Conservation (phyloP, 2,329 filamentous ascomycete genomes). For the Hortaea sp. region DNA sequence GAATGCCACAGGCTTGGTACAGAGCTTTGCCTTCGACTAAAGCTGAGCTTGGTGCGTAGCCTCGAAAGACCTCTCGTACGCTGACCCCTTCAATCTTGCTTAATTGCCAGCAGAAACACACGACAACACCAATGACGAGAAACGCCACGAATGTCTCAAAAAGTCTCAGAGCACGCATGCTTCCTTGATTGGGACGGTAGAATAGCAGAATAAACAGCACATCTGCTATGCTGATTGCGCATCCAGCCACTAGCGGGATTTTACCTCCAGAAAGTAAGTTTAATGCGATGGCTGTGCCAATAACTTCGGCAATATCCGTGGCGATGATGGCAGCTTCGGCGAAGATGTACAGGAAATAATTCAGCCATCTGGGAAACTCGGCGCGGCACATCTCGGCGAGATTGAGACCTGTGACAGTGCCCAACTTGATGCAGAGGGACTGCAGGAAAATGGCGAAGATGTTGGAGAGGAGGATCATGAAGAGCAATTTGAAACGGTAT, state of each 20-base stretch:
- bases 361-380: slow-evolving; percentile 44
- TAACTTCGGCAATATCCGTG: slow-evolving; percentile 54
- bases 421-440: slow-evolving; percentile 52
- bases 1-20: slow-evolving; percentile 65
- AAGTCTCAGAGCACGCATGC: slow-evolving; percentile 48
- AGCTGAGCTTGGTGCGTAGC: slow-evolving; percentile 53
- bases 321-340: slow-evolving; percentile 49
- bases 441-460: slow-evolving; percentile 63
- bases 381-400: slow-evolving; percentile 40
- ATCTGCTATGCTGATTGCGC: slow-evolving; percentile 58
- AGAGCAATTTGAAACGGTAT: slow-evolving; percentile 56
- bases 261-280: slow-evolving; percentile 46
- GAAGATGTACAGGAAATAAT: slow-evolving; percentile 44
- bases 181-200: slow-evolving; percentile 47
- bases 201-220: slow-evolving; percentile 59
- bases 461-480: slow-evolving; percentile 59
- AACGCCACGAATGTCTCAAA: slow-evolving; percentile 56
- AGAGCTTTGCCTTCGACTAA: slow-evolving; percentile 50
- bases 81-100: slow-evolving; percentile 48
- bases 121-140: slow-evolving; percentile 56
- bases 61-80: slow-evolving; percentile 51
- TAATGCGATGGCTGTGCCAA: slow-evolving; percentile 60
- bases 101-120: slow-evolving; percentile 62
- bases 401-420: slow-evolving; percentile 40
- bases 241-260: slow-evolving; percentile 57